These are phyloP conservation scores for Ogataea angusta DNA, from an alignment of 805 yeast species.

Conservation along the genomic window DNA sequence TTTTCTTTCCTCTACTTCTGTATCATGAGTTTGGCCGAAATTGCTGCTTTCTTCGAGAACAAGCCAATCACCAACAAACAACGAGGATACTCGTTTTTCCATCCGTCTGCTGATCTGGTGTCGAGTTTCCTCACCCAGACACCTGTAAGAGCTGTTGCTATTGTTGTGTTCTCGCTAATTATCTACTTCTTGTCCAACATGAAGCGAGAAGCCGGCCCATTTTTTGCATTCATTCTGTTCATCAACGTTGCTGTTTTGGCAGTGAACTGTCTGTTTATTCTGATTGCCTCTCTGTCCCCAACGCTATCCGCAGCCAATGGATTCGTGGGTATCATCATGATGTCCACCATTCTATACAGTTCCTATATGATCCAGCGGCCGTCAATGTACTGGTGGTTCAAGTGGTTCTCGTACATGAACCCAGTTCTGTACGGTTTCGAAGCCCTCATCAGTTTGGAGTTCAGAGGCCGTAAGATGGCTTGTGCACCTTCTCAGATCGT, in stretches of 20 bases:
- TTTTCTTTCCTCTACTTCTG: conserved; percentile 59
- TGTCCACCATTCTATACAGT: conserved; percentile 55
- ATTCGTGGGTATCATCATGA: conserved; percentile 51
- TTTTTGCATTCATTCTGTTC: conserved; percentile 48
- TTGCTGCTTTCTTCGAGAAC: conserved; percentile 53
- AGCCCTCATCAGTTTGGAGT: conserved; percentile 54
- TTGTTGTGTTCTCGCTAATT: conserved; percentile 43
- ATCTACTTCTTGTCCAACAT: conserved; percentile 53
- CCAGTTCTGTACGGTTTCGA: conserved; percentile 51
- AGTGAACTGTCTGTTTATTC: conserved; percentile 51
- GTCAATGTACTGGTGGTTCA: conserved; percentile 60
- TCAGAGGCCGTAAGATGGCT: conserved; percentile 48
- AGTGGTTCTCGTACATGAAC: conserved; percentile 51
- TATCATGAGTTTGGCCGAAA: conserved; percentile 59
- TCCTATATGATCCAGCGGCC: conserved; percentile 62
- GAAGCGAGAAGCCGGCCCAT: conserved; percentile 51
- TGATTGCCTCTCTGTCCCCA: conserved; percentile 49
- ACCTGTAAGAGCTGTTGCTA: conserved; percentile 53
- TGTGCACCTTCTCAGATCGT: conserved; percentile 43
- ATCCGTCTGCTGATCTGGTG: conserved; percentile 62
- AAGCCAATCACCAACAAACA: conserved; percentile 66
- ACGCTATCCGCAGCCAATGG: conserved; percentile 57
- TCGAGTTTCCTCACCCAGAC: conserved; percentile 54
- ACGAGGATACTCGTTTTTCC: conserved; percentile 57
- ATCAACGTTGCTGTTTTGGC: conserved; percentile 37